These are phyloP conservation scores for Neofusicoccum umdonicola DNA, from an alignment of 2,329 filamentous ascomycete species.

Conservation along the genomic window DNA sequence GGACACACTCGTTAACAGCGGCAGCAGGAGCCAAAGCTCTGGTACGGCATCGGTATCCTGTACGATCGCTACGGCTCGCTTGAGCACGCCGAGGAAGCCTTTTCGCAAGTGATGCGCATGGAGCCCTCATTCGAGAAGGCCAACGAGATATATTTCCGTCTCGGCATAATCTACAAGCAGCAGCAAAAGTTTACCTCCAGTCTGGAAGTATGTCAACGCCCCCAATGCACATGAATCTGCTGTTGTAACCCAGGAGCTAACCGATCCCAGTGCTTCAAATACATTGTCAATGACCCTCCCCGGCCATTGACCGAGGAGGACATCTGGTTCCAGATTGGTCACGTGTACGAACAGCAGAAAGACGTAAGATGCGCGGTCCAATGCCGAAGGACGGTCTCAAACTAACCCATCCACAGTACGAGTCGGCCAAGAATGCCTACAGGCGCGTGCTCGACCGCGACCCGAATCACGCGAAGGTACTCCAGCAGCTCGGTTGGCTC, in stretches of 20 bases:
- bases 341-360: constrained; percentile 98
- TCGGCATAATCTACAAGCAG: constrained; percentile 99
- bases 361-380: constrained; percentile 67
- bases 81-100: constrained; percentile 96
- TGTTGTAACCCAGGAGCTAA: background rate
- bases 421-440: constrained; percentile 89
- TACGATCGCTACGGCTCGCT: constrained; percentile 96
- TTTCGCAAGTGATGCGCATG: constrained; percentile 98
- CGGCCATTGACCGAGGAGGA: constrained; percentile 93
- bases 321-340: constrained; percentile 99
- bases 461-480: constrained; percentile 93
- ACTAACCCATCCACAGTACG: constrained; percentile 64
- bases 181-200: constrained; percentile 91
- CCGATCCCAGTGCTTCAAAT: constrained; percentile 83
- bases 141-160: constrained; percentile 96
- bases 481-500: constrained; percentile 96
- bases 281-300: constrained; percentile 91
- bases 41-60: constrained; percentile 97
- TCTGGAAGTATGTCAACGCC: constrained; percentile 68
- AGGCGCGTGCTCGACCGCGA: constrained; percentile 90
- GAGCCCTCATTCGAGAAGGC: constrained; percentile 97
- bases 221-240: background rate
- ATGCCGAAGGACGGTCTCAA: background rate
- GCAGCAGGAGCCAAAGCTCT: constrained; percentile 83
- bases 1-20: background rate